phyloP scores from a whole-genome alignment of 2,329 filamentous ascomycete genomes.

The Venturia oleaginea region DNA sequence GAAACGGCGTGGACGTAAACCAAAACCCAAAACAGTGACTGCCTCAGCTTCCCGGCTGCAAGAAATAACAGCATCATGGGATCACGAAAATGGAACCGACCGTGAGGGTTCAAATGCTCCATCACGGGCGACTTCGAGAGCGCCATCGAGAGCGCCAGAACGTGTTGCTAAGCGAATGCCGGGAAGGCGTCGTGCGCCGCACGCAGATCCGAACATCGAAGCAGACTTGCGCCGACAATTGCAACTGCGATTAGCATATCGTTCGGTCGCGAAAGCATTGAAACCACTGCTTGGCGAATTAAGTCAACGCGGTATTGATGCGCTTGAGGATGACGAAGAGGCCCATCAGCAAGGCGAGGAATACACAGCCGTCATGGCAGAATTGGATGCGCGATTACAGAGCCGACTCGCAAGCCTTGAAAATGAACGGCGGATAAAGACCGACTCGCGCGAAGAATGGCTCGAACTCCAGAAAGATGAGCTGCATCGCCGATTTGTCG shows the following conservation, averaged over 20 bases:
- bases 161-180: constrained; percentile 25
- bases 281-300: constrained; percentile 59
- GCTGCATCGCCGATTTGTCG: constrained; percentile 27
- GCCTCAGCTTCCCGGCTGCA: constrained; percentile 23
- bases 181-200: constrained; percentile 38
- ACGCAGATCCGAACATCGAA: constrained; percentile 38
- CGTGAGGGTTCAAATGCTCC: constrained; percentile 28
- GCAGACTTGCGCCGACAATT: constrained; percentile 48
- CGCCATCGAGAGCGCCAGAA: not conserved
- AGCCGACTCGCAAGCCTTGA: constrained; percentile 30
- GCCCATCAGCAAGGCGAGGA: constrained; percentile 46
- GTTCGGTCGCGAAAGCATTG: constrained; percentile 52
- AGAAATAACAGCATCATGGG: constrained; percentile 26
- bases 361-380: constrained; percentile 41
- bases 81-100: constrained; percentile 25
- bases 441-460: constrained; percentile 27
- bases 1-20: constrained; percentile 8
- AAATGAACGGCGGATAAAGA: constrained; percentile 28
- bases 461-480: constrained; percentile 27
- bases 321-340: constrained; percentile 46
- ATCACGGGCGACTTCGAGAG: constrained; percentile 6
- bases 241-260: constrained; percentile 56
- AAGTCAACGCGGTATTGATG: constrained; percentile 50
- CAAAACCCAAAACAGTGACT: constrained; percentile 26
- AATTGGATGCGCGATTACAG: constrained; percentile 42